Percentiles rank a stretch among this genome's conserved stretches.
phyloP scores from a whole-genome alignment of 148 eudicot species.

The Salicornia ramosissima region DNA sequence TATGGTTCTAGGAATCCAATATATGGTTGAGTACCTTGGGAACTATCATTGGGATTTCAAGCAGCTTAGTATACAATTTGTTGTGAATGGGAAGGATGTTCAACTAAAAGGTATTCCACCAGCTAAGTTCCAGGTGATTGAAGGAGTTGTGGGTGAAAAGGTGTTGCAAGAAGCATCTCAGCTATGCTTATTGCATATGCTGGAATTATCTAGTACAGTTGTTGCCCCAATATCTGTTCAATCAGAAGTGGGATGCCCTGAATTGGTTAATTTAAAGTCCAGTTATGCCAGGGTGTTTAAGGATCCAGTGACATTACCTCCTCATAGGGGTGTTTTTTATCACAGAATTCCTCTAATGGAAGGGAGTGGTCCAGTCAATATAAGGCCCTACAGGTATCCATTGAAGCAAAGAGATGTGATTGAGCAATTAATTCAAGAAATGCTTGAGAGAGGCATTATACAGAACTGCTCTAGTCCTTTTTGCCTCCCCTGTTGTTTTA shows the following conservation, averaged over 20 bases:
- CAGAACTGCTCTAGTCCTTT: too few species aligned
- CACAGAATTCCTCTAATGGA: too few species aligned
- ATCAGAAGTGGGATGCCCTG: too few species aligned
- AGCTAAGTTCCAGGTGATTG: not conserved
- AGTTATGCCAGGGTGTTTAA: too few species aligned
- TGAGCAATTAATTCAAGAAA: too few species aligned
- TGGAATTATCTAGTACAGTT: not conserved
- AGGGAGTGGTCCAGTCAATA: not conserved
- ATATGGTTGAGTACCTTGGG: not conserved
- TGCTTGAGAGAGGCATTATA: not conserved
- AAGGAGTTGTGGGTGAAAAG: not conserved
- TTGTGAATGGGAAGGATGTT: not conserved
- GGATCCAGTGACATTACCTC: too few species aligned
- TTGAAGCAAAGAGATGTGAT: not conserved
- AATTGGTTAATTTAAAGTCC: too few species aligned
- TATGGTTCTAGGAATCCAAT: not conserved
- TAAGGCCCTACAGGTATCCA: not conserved
- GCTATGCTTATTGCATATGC: not conserved
- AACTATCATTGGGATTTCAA: not conserved
- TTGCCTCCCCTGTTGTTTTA: too few species aligned
- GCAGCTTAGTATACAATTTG: not conserved
- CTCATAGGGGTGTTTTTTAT: not conserved
- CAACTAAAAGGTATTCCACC: not conserved
- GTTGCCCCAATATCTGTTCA: too few species aligned
- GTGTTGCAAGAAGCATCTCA: not conserved